Percentiles rank a stretch among this genome's conserved stretches.
These are phyloP conservation scores for Saprolegnia diclina DNA, from an alignment of 352 stramenopile genomes.

Conservation along the genomic window DNA sequence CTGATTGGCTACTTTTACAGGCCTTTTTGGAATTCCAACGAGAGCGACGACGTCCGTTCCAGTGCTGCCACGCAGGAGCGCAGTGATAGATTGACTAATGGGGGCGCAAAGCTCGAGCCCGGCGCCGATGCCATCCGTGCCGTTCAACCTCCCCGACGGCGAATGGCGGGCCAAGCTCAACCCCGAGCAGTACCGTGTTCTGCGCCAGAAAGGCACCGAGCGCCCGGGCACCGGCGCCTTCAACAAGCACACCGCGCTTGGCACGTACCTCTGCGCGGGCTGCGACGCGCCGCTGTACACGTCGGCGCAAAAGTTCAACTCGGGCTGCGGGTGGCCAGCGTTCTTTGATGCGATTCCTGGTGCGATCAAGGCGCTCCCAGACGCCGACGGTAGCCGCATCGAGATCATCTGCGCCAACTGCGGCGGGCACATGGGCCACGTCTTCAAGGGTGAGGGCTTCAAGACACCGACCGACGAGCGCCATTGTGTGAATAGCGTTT, in stretches of 20 bases:
- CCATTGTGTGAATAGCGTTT: slow-evolving; percentile 89
- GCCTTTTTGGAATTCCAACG: not conserved
- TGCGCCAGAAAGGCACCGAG: slow-evolving; percentile 90
- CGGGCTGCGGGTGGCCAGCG: slow-evolving; percentile 83
- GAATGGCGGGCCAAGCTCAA: slow-evolving; percentile 82
- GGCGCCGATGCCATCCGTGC: not conserved
- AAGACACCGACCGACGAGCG: slow-evolving; percentile 82
- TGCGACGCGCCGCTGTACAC: slow-evolving; percentile 86
- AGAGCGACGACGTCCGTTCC: not conserved
- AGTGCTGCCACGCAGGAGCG: too few relatives aligned
- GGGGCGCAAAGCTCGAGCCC: not conserved
- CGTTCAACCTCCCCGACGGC: slow-evolving; percentile 46
- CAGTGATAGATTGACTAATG: not conserved
- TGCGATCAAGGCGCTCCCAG: slow-evolving; percentile 71
- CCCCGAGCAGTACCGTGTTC: slow-evolving; percentile 75
- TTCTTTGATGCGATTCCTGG: slow-evolving; percentile 87
- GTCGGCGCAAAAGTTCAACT: slow-evolving; percentile 87
- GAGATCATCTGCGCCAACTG: slow-evolving; percentile 88
- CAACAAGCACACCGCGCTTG: slow-evolving; percentile 80
- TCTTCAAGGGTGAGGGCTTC: slow-evolving; percentile 87
- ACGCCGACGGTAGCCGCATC: slow-evolving; percentile 68
- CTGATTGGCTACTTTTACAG: not conserved
- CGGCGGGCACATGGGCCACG: slow-evolving; percentile 86
- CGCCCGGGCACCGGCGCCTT: slow-evolving; percentile 81
- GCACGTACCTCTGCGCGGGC: slow-evolving; percentile 82